These are phyloP conservation scores for Astrothelium subdiscretum DNA, from an alignment of 495 filamentous ascomycete genomes.

Conservation along the genomic window DNA sequence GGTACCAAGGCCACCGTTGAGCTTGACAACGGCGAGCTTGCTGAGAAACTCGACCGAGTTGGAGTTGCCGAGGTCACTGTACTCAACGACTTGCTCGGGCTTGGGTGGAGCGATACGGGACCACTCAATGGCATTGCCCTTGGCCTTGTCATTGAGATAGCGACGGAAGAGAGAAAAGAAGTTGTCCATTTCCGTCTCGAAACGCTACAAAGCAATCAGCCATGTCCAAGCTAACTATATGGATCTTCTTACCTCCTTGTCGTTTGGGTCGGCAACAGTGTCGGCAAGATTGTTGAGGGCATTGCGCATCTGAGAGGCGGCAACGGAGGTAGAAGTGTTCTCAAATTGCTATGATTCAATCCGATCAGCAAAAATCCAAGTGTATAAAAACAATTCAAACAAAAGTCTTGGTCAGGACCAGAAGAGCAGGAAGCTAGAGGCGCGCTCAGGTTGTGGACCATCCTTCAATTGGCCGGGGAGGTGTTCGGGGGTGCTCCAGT, in stretches of 20 bases:
- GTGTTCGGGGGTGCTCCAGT: too few species aligned
- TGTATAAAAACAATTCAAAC: background rate
- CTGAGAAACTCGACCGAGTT: conserved; percentile 87
- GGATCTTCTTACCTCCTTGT: conserved; percentile 59
- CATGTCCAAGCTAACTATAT: background rate
- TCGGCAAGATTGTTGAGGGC: conserved; percentile 85
- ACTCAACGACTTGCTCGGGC: conserved; percentile 83
- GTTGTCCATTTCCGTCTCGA: conserved; percentile 99
- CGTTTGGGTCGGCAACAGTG: conserved; percentile 64
- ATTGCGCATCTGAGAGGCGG: conserved; percentile 98
- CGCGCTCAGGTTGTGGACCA: background rate
- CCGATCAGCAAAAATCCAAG: conserved; percentile 11
- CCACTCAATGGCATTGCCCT: conserved; percentile 89
- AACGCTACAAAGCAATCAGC: conserved; percentile 39
- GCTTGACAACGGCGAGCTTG: conserved; percentile 97
- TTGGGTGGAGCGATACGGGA: conserved; percentile 89
- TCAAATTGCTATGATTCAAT: conserved; percentile 70
- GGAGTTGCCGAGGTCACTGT: conserved; percentile 70
- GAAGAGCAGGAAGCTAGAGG: background rate
- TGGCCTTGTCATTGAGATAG: conserved; percentile 97
- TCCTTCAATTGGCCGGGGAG: background rate
- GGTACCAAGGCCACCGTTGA: conserved; percentile 98
- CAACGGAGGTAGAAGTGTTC: conserved; percentile 96
- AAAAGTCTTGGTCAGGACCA: background rate
- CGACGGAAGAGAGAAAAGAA: conserved; percentile 97